These are phyloP conservation scores for Dactylorhiza incarnata DNA, from an alignment of 106 monocot species.

Conservation along the genomic window DNA sequence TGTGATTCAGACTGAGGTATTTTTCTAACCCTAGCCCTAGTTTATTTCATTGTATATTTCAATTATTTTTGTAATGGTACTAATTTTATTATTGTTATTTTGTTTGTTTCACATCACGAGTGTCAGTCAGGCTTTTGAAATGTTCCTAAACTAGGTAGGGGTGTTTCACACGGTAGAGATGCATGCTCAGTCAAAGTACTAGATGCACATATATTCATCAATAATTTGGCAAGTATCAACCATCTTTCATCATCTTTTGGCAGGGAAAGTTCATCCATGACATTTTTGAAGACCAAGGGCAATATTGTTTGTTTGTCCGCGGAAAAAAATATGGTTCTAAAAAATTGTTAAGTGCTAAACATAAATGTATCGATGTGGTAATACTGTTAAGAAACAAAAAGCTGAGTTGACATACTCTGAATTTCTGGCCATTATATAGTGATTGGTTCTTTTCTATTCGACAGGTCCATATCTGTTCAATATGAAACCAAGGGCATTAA, in stretches of 20 bases:
- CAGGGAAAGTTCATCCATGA: neutral
- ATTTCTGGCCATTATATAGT: slow-evolving; percentile 66
- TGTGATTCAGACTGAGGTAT: too few relatives aligned
- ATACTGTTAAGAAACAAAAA: neutral
- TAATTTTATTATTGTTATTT: too few relatives aligned
- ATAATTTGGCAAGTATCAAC: neutral
- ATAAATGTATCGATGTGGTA: neutral
- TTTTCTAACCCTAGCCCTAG: too few relatives aligned
- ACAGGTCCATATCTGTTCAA: slow-evolving; percentile 49
- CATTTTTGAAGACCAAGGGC: neutral
- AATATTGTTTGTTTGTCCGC: neutral
- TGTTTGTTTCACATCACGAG: too few relatives aligned
- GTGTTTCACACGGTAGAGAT: too few relatives aligned
- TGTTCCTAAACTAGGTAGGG: too few relatives aligned
- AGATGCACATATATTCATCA: neutral
- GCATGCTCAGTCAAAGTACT: neutral
- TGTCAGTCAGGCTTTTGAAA: too few relatives aligned
- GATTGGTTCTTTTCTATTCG: slow-evolving; percentile 39
- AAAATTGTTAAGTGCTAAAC: neutral
- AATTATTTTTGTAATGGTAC: too few relatives aligned
- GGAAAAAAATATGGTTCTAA: neutral
- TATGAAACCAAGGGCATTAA: slow-evolving; percentile 4
- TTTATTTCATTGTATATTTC: too few relatives aligned
- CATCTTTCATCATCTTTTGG: neutral
- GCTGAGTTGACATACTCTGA: slow-evolving; percentile 37